Conservation (phyloP, 345 rosid genomes). For the Linum lewisii region DNA sequence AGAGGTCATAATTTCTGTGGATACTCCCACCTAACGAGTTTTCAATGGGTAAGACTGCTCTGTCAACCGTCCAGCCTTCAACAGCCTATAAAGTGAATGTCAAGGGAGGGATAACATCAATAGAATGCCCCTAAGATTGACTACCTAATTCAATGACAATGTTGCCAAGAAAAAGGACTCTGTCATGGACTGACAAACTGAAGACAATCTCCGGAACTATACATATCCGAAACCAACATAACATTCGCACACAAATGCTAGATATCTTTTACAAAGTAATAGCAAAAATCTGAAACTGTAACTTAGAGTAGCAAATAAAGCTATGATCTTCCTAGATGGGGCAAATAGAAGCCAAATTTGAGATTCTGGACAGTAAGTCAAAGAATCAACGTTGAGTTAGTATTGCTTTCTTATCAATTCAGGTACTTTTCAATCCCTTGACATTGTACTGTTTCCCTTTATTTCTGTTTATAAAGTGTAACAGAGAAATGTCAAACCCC, state of each 20-base stretch:
- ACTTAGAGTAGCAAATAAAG: not conserved
- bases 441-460: not conserved
- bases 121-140: not conserved
- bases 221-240: no score
- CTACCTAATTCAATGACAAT: not conserved
- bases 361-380: not conserved
- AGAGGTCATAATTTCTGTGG: conserved; percentile 90
- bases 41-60: conserved; percentile 95
- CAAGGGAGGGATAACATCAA: not conserved
- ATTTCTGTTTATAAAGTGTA: not conserved
- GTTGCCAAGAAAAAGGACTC: no score
- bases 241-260: no score
- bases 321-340: not conserved
- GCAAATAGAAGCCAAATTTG: not conserved
- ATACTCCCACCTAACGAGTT: conserved; percentile 98
- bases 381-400: not conserved
- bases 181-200: no score
- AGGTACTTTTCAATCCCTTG: not conserved
- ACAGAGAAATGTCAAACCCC: no score
- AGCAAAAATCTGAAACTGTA: not conserved
- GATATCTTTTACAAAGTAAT: not conserved
- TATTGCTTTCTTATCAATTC: not conserved
- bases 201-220: no score
- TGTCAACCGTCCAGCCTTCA: conserved; percentile 83
- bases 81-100: conserved; percentile 46